A percentile compares a stretch with the other conserved stretches of the same genome.
These are phyloP conservation scores for Symbiodinium pilosum DNA, from an alignment of 73 alveolate species.

Conservation along the genomic window DNA sequence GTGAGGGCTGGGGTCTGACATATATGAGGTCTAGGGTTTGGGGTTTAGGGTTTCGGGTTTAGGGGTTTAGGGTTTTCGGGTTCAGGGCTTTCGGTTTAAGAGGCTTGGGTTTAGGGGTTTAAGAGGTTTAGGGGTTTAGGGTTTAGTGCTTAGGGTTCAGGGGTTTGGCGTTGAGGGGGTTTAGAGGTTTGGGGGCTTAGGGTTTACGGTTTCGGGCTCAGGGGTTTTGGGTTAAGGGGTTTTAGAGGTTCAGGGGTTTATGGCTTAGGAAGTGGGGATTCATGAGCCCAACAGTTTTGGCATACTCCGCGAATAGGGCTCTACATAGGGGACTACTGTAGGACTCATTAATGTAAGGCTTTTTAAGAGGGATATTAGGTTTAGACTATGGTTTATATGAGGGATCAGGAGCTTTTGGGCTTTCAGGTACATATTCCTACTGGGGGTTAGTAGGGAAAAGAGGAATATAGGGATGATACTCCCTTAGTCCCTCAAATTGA, in stretches of 20 bases:
- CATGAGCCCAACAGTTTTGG: not conserved
- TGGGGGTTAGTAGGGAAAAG: too few species aligned
- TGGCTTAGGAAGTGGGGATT: too few species aligned
- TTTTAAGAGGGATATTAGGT: not conserved
- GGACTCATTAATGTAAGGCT: not conserved
- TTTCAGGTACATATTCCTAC: not conserved
- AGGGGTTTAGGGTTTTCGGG: not conserved
- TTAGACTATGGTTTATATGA: not conserved
- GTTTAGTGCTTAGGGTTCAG: not conserved
- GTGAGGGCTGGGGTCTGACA: not conserved
- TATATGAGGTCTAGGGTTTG: not conserved
- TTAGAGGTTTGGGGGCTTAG: not conserved
- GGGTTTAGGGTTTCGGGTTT: not conserved
- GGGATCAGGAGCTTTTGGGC: not conserved
- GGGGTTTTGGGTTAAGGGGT: not conserved
- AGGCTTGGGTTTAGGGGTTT: not conserved
- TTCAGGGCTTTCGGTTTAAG: not conserved
- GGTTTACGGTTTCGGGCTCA: not conserved
- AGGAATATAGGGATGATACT: too few species aligned
- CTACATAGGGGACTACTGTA: not conserved
- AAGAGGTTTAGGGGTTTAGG: not conserved
- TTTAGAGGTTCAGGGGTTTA: not conserved
- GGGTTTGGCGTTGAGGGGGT: not conserved
- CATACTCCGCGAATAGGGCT: not conserved
- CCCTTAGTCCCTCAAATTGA: too few species aligned